phyloP scores from a whole-genome alignment of 352 stramenopile species.

The Phytopythium helicoides region DNA sequence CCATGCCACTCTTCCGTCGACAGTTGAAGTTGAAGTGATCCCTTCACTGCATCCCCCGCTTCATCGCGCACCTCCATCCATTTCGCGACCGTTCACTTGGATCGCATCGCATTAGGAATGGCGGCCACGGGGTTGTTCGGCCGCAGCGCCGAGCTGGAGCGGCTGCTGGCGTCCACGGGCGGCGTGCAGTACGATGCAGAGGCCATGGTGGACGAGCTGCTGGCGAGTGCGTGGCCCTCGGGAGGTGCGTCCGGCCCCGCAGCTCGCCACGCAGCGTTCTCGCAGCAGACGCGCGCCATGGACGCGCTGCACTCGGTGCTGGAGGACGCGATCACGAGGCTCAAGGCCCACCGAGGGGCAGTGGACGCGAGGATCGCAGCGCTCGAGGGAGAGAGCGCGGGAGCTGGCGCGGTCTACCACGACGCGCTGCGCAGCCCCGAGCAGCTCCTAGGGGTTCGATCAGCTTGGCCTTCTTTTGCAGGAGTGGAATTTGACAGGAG shows the following conservation, averaged over 20 bases:
- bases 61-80: not conserved
- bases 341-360: constrained; percentile 54
- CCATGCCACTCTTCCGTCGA: too few relatives aligned
- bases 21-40: too few relatives aligned
- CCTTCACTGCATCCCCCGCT: too few relatives aligned
- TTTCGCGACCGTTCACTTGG: not conserved
- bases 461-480: not conserved
- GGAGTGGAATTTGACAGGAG: constrained; percentile 1
- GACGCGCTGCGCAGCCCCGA: constrained; percentile 62
- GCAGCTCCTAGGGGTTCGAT: constrained; percentile 45
- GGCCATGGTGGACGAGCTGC: constrained; percentile 78
- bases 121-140: constrained; percentile 7
- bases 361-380: constrained; percentile 54
- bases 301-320: constrained; percentile 67
- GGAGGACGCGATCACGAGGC: constrained; percentile 48
- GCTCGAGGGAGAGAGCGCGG: constrained; percentile 64
- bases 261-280: constrained; percentile 29
- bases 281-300: constrained; percentile 56
- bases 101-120: not conserved
- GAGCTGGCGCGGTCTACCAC: constrained; percentile 54
- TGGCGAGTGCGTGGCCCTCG: constrained; percentile 49
- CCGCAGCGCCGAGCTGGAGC: constrained; percentile 58
- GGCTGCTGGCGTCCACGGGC: constrained; percentile 40
- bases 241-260: not conserved
- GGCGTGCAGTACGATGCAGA: constrained; percentile 47